Conservation (phyloP, 2,329 filamentous ascomycete genomes). For the Fusarium sambucinum region DNA sequence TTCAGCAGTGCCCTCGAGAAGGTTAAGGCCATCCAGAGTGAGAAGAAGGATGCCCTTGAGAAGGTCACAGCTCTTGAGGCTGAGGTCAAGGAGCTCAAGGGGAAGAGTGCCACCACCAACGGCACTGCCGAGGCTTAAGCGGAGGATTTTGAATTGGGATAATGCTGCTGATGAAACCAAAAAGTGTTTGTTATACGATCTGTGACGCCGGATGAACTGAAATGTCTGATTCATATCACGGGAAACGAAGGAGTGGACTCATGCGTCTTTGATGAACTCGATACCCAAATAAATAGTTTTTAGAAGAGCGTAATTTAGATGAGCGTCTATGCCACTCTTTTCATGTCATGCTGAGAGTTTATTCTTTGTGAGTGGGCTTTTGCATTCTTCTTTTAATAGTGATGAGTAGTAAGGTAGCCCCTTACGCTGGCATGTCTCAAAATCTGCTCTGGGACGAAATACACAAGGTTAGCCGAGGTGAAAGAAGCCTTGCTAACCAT, state of each 20-base stretch:
- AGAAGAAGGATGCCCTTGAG: constrained; percentile 41
- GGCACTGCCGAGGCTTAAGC: constrained; percentile 35
- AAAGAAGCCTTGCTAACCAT: not conserved
- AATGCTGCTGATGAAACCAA: constrained; percentile 36
- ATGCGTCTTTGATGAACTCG: constrained; percentile 50
- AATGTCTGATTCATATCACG: constrained; percentile 46
- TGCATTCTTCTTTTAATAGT: not conserved
- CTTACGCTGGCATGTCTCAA: not conserved
- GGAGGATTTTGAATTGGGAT: constrained; percentile 22
- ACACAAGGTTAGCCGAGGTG: not conserved
- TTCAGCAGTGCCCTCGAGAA: constrained; percentile 27
- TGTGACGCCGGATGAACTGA: constrained; percentile 44
- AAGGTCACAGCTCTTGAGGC: constrained; percentile 35
- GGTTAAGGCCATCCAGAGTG: constrained; percentile 22
- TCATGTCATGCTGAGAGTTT: constrained; percentile 10
- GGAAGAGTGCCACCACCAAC: constrained; percentile 33
- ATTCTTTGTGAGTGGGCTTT: not conserved
- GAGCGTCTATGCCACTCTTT: constrained; percentile 44
- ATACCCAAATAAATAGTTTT: constrained; percentile 48
- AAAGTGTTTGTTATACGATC: constrained; percentile 41
- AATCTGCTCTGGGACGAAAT: constrained; percentile 2
- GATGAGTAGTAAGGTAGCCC: not conserved
- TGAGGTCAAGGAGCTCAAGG: constrained; percentile 40
- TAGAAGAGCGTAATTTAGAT: constrained; percentile 43
- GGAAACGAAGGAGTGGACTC: constrained; percentile 49